Evolutionary conservation across 768 basidiomycete genomes (phyloP).

Genomic region (Psilocybe cubensis): DNA sequence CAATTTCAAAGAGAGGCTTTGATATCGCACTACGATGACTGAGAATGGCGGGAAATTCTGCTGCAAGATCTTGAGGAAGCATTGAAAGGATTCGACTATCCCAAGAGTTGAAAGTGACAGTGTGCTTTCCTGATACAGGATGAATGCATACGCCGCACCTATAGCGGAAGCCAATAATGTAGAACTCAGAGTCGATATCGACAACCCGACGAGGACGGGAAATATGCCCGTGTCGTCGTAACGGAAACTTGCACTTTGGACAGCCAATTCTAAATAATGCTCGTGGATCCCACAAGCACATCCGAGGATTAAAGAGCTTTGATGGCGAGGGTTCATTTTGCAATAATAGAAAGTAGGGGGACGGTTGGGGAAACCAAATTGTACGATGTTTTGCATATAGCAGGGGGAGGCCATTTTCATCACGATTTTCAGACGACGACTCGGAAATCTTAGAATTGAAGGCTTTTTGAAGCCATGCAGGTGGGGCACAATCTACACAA

Average conservation of each 20-base stretch:
- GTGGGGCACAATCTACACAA: too few species aligned
- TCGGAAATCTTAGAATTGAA: too few species aligned
- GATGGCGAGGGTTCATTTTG: too few species aligned
- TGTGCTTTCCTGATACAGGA: too few species aligned
- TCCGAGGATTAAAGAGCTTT: slow-evolving; percentile 3
- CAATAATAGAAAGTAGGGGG: slow-evolving; percentile 8
- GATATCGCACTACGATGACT: slow-evolving; percentile 22
- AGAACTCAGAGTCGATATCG: slow-evolving; percentile 20
- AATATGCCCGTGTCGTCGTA: slow-evolving; percentile 6
- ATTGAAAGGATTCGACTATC: slow-evolving; percentile 21
- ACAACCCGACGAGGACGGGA: slow-evolving; percentile 18
- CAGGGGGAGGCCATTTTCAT: too few species aligned
- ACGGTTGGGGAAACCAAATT: slow-evolving; percentile 8
- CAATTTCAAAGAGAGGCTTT: slow-evolving; percentile 13
- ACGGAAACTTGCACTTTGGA: slow-evolving; percentile 2
- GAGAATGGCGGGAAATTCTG: too few species aligned
- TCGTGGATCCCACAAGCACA: slow-evolving; percentile 13
- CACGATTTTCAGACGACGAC: too few species aligned
- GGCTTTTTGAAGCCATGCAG: too few species aligned
- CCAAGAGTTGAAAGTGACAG: slow-evolving; percentile 30
- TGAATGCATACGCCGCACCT: too few species aligned
- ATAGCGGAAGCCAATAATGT: slow-evolving; percentile 29
- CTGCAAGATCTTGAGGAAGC: slow-evolving; percentile 23
- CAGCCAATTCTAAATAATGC: slow-evolving; percentile 5
- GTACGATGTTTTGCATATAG: not conserved